Evolutionary conservation across 305 asterid species (phyloP), one percentile per base, ranked within the genome.

Genomic region (Solanum hybrid): DNA sequence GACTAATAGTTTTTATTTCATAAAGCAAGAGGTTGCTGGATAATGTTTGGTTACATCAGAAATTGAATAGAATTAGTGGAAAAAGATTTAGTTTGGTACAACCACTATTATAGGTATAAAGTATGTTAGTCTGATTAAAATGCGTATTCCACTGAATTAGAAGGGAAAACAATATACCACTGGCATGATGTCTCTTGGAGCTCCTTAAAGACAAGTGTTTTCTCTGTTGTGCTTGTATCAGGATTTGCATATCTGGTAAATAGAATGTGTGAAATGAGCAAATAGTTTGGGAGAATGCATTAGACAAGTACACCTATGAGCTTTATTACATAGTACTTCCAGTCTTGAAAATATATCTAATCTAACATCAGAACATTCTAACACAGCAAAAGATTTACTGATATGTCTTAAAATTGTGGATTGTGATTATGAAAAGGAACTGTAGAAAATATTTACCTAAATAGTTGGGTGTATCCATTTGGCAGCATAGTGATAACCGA

Each of bases 51-150:
- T 29, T 80, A 86, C 34, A 64, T 69, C 81, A 89, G 89, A 69
- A 91, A 89, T 78, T 89, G 33, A 73, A n/a, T 69, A 87, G 86
- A 22, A 35, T 35, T 46, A 51, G 75, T 83, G 86, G 42, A 83
- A 90, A 90, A 89, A 61, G 64, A 88, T 35, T 85, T 82, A 91
- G 90, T 90, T 71, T 57, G 88, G 86, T 86, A 91, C 78, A 88
- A 31, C 78, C 87, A 89, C 89, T 81, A 34, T 71, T 67, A 39
- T 57, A 57, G 14, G 40, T 35, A 87, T 78, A 35, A 90, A 36
- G 57, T 28, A 46, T 11, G 67, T 39, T 61, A 67, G 76, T 82
- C 39, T 69, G 31, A 73, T 67, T 77, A 18, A 74, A 29, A 79
- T 80, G 67, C 20, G 8, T 34, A 81, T 67, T 67, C 84, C 34